Conservation (phyloP, 768 basidiomycete species). For the Phaeotremella skinneri region DNA sequence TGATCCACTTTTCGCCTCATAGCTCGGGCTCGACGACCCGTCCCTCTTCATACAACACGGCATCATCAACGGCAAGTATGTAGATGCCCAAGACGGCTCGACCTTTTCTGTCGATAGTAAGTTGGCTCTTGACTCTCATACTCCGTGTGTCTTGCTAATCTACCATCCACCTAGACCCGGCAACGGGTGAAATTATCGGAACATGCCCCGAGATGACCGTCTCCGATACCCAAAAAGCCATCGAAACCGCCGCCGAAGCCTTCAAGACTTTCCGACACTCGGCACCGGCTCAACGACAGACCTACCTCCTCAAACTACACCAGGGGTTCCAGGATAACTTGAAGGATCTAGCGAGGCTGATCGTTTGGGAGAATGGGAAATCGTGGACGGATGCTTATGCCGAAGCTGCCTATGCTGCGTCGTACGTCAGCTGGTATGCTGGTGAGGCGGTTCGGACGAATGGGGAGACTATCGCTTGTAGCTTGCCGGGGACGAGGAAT, state of each 20-base stretch:
- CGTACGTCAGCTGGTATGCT: conserved; percentile 57
- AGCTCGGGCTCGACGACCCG: conserved; percentile 65
- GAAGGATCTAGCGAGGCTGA: conserved; percentile 82
- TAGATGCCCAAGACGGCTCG: conserved; percentile 70
- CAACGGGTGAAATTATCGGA: conserved; percentile 77
- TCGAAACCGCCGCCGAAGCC: conserved; percentile 73
- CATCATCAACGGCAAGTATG: conserved; percentile 81
- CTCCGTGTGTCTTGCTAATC: not conserved
- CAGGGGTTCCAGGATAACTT: conserved; percentile 74
- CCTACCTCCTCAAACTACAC: conserved; percentile 75
- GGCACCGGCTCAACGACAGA: conserved; percentile 78
- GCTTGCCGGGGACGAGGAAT: conserved; percentile 69
- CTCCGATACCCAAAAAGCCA: conserved; percentile 77
- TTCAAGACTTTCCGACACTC: conserved; percentile 84
- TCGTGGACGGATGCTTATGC: conserved; percentile 78
- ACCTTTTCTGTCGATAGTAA: conserved; percentile 74
- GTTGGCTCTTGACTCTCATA: conserved; percentile 39
- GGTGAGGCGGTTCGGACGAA: conserved; percentile 90
- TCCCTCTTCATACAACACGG: conserved; percentile 71
- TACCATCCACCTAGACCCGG: conserved; percentile 65
- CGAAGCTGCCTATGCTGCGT: conserved; percentile 66
- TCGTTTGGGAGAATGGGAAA: conserved; percentile 94
- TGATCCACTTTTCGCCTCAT: not conserved
- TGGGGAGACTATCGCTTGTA: conserved; percentile 83
- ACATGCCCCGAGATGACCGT: conserved; percentile 85